Conservation (phyloP, 495 filamentous ascomycete genomes). For the Talaromyces borbonicus region DNA sequence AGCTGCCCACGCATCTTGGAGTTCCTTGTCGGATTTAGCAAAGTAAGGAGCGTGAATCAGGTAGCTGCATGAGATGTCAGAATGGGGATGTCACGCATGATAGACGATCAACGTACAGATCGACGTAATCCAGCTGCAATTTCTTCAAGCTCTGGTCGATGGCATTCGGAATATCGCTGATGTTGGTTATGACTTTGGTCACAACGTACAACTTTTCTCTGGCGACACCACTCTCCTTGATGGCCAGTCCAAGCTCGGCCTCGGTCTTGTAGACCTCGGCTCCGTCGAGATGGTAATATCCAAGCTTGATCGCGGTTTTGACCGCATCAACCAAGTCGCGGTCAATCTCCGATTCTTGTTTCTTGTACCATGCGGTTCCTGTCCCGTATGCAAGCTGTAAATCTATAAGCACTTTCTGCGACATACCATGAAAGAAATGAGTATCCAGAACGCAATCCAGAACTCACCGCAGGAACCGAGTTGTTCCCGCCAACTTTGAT, state of each 20-base stretch:
- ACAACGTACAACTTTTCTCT: conserved; percentile 61
- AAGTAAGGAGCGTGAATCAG: conserved; percentile 72
- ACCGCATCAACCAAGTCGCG: conserved; percentile 19
- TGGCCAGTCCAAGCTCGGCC: conserved; percentile 23
- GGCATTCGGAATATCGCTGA: conserved; percentile 56
- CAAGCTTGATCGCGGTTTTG: conserved; percentile 39
- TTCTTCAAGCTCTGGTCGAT: conserved; percentile 64
- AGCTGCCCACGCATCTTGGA: conserved; percentile 63
- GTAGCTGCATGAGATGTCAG: conserved; percentile 39
- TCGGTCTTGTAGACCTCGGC: conserved; percentile 36
- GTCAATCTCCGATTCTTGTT: conserved; percentile 8
- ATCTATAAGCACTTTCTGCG: background rate
- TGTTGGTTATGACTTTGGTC: conserved; percentile 57
- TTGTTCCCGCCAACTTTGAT: background rate
- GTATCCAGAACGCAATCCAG: too few relatives aligned
- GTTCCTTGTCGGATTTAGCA: conserved; percentile 44
- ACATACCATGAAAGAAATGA: too few relatives aligned
- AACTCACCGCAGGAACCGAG: conserved; percentile 1
- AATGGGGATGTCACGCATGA: conserved; percentile 28
- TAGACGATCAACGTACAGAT: conserved; percentile 66
- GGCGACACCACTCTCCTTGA: conserved; percentile 46
- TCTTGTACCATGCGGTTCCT: conserved; percentile 13
- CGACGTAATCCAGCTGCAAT: conserved; percentile 69
- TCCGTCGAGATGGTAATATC: conserved; percentile 65
- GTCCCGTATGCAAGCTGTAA: conserved; percentile 10